These are phyloP conservation scores for Nicotiana obtusifolia DNA, from an alignment of 257 asterid genomes.

Conservation along the genomic window DNA sequence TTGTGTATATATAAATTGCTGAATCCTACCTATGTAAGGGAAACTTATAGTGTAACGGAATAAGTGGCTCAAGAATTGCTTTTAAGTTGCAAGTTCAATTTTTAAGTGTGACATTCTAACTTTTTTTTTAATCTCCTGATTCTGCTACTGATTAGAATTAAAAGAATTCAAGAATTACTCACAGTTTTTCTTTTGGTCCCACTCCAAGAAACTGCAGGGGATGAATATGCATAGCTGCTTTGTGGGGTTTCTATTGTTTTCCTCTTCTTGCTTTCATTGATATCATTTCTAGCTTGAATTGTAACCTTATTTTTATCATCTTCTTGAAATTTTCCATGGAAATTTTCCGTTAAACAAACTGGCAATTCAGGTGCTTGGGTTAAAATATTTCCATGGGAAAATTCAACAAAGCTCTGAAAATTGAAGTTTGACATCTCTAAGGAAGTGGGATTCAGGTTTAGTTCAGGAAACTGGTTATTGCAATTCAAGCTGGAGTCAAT, in stretches of 20 bases:
- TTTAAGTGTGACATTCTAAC: too few species aligned
- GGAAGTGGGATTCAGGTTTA: constrained; percentile 14
- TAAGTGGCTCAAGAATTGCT: not conserved
- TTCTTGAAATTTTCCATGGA: constrained; percentile 23
- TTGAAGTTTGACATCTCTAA: constrained; percentile 18
- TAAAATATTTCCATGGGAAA: constrained; percentile 24
- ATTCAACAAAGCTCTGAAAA: constrained; percentile 28
- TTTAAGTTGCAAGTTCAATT: not conserved
- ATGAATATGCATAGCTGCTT: constrained; percentile 45
- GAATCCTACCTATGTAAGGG: too few species aligned
- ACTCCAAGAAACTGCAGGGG: constrained; percentile 43
- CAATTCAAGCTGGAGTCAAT: constrained; percentile 37
- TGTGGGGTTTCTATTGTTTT: constrained; percentile 36
- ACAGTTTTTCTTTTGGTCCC: constrained; percentile 34
- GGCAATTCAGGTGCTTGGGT: constrained; percentile 24
- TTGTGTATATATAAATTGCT: too few species aligned
- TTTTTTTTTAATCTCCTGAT: too few species aligned
- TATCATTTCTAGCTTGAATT: constrained; percentile 4
- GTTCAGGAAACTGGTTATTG: constrained; percentile 32
- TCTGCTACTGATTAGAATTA: too few species aligned
- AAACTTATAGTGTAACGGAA: not conserved
- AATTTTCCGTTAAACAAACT: constrained; percentile 23
- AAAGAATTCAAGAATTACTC: not conserved
- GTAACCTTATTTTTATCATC: not conserved
- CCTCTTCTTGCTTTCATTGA: constrained; percentile 35